A percentile compares a stretch with the other conserved stretches of the same genome.
These are phyloP conservation scores for Lithospermum erythrorhizon DNA, from an alignment of 257 asterid genomes.

Conservation along the genomic window DNA sequence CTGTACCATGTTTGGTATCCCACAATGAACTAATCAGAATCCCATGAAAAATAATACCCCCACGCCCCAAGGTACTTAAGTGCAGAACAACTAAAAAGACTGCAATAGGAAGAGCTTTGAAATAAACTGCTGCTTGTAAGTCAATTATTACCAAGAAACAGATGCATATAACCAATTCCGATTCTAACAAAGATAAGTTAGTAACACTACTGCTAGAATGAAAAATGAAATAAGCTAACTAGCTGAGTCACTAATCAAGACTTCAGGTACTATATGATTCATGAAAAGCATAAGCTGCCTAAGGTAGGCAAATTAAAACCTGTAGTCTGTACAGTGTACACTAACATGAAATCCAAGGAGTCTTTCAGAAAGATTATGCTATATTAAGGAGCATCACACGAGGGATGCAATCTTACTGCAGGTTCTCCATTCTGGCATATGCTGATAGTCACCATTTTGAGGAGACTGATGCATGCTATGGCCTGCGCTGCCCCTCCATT, in stretches of 20 bases:
- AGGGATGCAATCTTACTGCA: slow-evolving; percentile 3
- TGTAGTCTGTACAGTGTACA: slow-evolving; percentile 1
- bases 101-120: not conserved
- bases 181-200: not conserved
- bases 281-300: not conserved
- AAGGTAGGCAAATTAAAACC: not conserved
- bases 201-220: not conserved
- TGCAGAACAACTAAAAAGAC: not conserved
- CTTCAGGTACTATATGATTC: not conserved
- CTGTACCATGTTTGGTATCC: no score
- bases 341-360: slow-evolving; percentile 1
- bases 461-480: slow-evolving; percentile 34
- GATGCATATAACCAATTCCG: no score
- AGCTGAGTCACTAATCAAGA: no score
- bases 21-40: no score
- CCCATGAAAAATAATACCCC: not conserved
- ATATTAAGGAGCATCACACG: not conserved
- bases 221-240: no score
- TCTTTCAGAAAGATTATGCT: not conserved
- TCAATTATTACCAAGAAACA: not conserved
- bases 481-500: slow-evolving; percentile 31
- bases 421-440: slow-evolving; percentile 20
- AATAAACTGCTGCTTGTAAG: not conserved
- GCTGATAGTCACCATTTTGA: slow-evolving; percentile 36
- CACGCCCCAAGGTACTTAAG: no score